phyloP scores from a whole-genome alignment of 495 filamentous ascomycete species.

The Cryomyces minteri region DNA sequence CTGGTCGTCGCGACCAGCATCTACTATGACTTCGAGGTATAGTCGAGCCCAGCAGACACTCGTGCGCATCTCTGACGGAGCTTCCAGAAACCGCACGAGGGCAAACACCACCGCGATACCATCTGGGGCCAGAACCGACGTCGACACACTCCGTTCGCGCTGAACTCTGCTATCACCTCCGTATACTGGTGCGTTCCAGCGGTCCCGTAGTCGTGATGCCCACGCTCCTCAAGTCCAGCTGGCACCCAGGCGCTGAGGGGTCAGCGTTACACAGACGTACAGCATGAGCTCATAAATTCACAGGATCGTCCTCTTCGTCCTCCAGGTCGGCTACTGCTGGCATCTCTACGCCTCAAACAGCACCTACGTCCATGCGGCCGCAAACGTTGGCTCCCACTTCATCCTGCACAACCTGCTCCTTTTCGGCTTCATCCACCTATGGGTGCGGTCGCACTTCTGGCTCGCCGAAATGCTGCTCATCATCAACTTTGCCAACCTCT shows the following conservation, averaged over 20 bases:
- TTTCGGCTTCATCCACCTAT: conserved; percentile 64
- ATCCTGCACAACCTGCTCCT: conserved; percentile 69
- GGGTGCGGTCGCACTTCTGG: conserved; percentile 57
- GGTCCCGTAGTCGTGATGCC: neutral
- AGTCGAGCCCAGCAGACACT: too few relatives aligned
- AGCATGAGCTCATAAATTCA: neutral
- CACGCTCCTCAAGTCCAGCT: neutral
- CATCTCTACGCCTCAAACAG: conserved; percentile 52
- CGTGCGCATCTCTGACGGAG: too few relatives aligned
- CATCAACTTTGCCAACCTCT: conserved; percentile 65
- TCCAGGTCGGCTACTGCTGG: conserved; percentile 57
- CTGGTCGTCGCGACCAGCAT: conserved; percentile 46
- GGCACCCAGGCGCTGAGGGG: neutral
- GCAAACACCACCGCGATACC: conserved; percentile 23
- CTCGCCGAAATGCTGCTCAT: conserved; percentile 52
- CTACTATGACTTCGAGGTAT: conserved; percentile 43
- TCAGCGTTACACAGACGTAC: neutral
- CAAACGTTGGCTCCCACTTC: conserved; percentile 64
- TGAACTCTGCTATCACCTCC: conserved; percentile 47
- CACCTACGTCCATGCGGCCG: conserved; percentile 43
- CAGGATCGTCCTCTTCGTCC: conserved; percentile 56
- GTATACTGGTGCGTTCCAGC: conserved; percentile 50
- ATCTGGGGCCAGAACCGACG: conserved; percentile 54
- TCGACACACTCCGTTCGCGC: conserved; percentile 53
- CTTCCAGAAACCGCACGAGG: conserved; percentile 30